Evolutionary conservation across 306 rosid species (phyloP), one percentile per base, ranked within the genome.

Genomic region (Corylus americana): DNA sequence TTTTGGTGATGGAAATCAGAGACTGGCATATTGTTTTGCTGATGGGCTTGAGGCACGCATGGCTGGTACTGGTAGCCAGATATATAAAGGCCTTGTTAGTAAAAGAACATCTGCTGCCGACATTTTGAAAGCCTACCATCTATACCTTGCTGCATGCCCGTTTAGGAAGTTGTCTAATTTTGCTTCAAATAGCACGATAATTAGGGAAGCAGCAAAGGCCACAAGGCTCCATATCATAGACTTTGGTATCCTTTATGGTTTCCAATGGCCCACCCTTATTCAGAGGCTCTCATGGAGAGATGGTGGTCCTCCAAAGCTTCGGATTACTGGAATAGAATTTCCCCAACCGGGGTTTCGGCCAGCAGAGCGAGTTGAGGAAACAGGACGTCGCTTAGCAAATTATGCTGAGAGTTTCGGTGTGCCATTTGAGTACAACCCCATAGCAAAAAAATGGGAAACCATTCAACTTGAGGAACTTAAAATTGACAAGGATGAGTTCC

Each of bases 331-430:
- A 82, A 88, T 96, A 61, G 99, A 96, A 68, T 91, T 89, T 75
- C 99, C 99, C 45, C 97, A 93, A 77, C 93, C 97, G 16, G 99
- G 99, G 62, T 96, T 96, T 77, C 90, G 98, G 82, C 99, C 99
- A 1, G 98, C 98, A 1, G 98, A 93, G 87, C 82, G 96, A 87
- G 82, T 96, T 48, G 87, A 86, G 75, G 99, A 93, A 88, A 93
- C 99, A 3, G 98, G 99, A 64, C 85, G 87, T 71, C 94, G 99
- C 62, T 85, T 96, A 76, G 88, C 90, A 20, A 83, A 86, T 8
- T 96, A 93, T 88, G 99, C 99, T 17, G 92, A 91, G 77, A 54
- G 55, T 31, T 96, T 96, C 74, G 62, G 86, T 0, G 97, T 96
- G 55, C 89, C 92, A 16, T 96, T 96, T 70, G 97, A 96, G 91